Evolutionary conservation across 805 yeast species (phyloP), one percentile per base, ranked within the genome.

Genomic region (Yarrowia deformans): DNA sequence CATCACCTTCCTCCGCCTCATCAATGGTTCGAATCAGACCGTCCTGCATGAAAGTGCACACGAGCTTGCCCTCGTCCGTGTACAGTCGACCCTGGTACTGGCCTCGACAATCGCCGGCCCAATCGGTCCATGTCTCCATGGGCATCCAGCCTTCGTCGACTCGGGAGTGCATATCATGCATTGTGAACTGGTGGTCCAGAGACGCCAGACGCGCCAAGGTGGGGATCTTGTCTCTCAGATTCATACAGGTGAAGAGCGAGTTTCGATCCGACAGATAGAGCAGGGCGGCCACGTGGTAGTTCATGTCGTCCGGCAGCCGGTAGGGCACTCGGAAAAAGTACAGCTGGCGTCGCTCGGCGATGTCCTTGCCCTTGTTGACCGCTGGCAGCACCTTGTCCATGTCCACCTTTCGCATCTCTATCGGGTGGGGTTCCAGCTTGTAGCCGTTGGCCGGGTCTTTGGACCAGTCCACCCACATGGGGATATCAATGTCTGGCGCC

Each of bases 251-350:
- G 69, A 76, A 76, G 58, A 76, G 71, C 68, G 79, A 76, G 73
- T 76, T 76, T 29, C 79, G 70, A 45, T 76, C 79, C 3, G 79
- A 76, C n/a, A 75, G 72, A 60, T 75, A 76, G 35, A 76, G 61
- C 58, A 76, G 54, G n/a, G 77, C 75, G 0, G 79, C 75, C n/a
- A 76, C 74, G 42, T 73, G 76, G 23, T 76, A 63, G 70, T 76
- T 74, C 64, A 67, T 64, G 40, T 70, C 69, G 48, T 48, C 55
- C 0, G 72, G 64, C 37, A 74, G 73, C 49, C 37, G 34, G 60
- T 72, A 69, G 32, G 70, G 72, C 29, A 75, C 72, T 37, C 72
- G 69, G 69, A 74, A 72, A 60, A 71, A 74, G 71, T 76, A 76
- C 43, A 75, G 64, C 42, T 74, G 76, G 12, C 77, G 72, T 13